These are phyloP conservation scores for Misopates orontium DNA, from an alignment of 257 asterid species.

Conservation along the genomic window DNA sequence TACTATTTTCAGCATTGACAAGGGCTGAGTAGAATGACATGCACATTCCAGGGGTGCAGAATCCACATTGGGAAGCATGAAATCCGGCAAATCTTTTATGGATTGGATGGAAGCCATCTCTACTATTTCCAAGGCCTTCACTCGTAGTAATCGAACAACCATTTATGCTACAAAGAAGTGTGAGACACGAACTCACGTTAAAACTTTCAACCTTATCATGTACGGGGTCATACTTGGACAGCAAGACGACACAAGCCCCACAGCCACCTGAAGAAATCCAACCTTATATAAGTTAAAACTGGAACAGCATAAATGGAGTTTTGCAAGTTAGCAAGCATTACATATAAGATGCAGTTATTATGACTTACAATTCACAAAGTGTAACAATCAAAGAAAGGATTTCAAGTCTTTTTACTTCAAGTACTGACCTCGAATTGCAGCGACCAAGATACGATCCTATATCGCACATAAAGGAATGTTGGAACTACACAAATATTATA, in stretches of 20 bases:
- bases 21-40: slow-evolving; percentile 67
- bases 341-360: not conserved
- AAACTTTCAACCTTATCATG: slow-evolving; percentile 41
- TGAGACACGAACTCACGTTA: slow-evolving; percentile 58
- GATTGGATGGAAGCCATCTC: slow-evolving; percentile 72
- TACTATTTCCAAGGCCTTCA: slow-evolving; percentile 71
- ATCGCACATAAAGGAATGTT: too few relatives aligned
- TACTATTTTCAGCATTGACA: slow-evolving; percentile 52
- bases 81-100: slow-evolving; percentile 72
- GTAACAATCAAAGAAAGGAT: not conserved
- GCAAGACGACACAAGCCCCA: slow-evolving; percentile 71
- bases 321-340: too few relatives aligned
- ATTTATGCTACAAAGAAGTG: slow-evolving; percentile 66
- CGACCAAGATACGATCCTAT: not conserved
- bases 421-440: not conserved
- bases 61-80: slow-evolving; percentile 81
- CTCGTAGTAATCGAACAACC: slow-evolving; percentile 61
- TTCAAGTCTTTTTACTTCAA: not conserved
- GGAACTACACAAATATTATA: not conserved
- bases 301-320: not conserved
- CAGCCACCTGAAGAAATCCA: slow-evolving; percentile 58
- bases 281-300: not conserved
- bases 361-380: not conserved
- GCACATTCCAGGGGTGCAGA: slow-evolving; percentile 79
- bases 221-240: slow-evolving; percentile 48